These are phyloP conservation scores for Rutstroemia sp. DNA, from an alignment of 2,329 filamentous ascomycete species.

Conservation along the genomic window DNA sequence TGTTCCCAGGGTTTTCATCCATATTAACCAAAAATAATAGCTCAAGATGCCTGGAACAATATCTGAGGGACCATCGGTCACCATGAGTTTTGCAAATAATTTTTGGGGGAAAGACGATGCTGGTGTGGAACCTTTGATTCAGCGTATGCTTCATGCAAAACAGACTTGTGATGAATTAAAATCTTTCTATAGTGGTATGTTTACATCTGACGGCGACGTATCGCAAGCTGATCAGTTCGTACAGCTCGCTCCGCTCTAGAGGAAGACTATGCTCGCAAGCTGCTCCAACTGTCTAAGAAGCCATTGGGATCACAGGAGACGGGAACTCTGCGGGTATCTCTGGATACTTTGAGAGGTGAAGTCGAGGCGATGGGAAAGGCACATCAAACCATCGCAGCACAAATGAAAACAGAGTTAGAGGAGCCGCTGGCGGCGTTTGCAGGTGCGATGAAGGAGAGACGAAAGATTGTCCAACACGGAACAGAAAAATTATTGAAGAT, in stretches of 20 bases:
- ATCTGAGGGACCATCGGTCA: slow-evolving; percentile 30
- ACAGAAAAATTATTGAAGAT: slow-evolving; percentile 91
- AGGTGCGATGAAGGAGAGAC: slow-evolving; percentile 89
- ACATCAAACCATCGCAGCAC: slow-evolving; percentile 78
- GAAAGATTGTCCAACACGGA: slow-evolving; percentile 91
- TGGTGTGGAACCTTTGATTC: slow-evolving; percentile 81
- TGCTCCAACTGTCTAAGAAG: slow-evolving; percentile 80
- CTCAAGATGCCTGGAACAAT: slow-evolving; percentile 27
- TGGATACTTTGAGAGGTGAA: slow-evolving; percentile 83
- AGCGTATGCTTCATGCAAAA: slow-evolving; percentile 93
- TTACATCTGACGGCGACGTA: background rate
- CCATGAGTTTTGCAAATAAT: slow-evolving; percentile 74
- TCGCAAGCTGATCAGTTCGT: background rate
- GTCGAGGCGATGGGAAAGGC: slow-evolving; percentile 91
- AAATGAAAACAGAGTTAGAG: slow-evolving; percentile 95
- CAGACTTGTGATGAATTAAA: slow-evolving; percentile 90
- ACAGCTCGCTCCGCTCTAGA: slow-evolving; percentile 84
- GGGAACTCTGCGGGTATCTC: slow-evolving; percentile 73
- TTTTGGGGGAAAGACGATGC: slow-evolving; percentile 99
- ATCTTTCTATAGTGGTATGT: slow-evolving; percentile 75
- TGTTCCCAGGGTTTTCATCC: background rate
- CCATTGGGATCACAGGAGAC: slow-evolving; percentile 80
- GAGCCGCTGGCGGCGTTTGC: slow-evolving; percentile 88
- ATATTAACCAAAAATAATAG: background rate
- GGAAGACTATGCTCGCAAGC: slow-evolving; percentile 90